phyloP scores from a whole-genome alignment of 345 rosid genomes.

The Eucalyptus polyanthemos region DNA sequence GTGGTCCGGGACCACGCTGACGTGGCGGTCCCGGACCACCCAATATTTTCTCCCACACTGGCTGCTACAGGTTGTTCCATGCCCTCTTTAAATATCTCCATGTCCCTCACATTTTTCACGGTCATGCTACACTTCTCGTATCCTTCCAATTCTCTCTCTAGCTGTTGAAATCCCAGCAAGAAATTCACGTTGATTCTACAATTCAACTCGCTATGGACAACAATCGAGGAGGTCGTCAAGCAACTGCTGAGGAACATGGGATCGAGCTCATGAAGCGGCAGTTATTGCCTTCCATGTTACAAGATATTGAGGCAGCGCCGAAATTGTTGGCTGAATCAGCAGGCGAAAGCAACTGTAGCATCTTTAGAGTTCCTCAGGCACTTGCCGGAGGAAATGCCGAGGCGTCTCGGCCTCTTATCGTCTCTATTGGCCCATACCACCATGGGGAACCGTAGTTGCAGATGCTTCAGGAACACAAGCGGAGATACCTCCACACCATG shows the following conservation, averaged over 20 bases:
- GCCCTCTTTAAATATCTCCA: neutral
- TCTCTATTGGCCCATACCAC: neutral
- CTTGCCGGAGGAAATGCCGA: rapidly evolving
- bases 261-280: neutral
- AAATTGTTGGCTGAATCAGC: rapidly evolving
- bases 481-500: neutral
- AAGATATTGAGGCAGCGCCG: neutral
- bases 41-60: too few relatives aligned
- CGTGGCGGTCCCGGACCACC: too few relatives aligned
- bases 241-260: rapidly evolving
- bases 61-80: too few relatives aligned
- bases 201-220: rapidly evolving
- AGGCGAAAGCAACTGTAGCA: rapidly evolving
- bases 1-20: too few relatives aligned
- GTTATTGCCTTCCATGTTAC: neutral
- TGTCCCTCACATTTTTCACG: neutral
- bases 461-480: neutral
- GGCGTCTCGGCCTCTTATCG: neutral
- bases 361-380: neutral
- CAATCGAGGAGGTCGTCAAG: rapidly evolving
- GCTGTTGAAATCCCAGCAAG: neutral
- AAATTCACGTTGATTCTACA: neutral
- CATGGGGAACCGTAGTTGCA: neutral
- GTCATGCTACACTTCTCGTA: rapidly evolving
- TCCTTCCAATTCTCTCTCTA: neutral